Evolutionary conservation across 2,329 filamentous ascomycete species (phyloP), one percentile per base, ranked within the genome.

Genomic region (Claviceps spartinae): DNA sequence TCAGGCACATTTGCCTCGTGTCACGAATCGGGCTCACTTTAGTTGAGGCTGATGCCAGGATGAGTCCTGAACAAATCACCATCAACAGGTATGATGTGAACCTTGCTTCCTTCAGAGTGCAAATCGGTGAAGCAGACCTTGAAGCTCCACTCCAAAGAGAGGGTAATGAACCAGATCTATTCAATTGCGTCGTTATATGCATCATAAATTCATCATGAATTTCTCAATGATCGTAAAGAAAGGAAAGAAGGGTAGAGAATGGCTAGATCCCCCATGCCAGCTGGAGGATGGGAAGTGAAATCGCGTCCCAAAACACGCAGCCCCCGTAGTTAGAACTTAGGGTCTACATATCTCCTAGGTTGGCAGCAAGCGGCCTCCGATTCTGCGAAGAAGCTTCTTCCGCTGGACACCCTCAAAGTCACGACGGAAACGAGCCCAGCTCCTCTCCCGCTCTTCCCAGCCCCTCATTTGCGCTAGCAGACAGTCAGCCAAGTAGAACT

Each of bases 371-470:
- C 63, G 60, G 38, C 62, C 63, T 11, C 69, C 67, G 22, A 74
- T 68, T 20, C 70, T 70, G 22, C 68, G 67, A 24, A 68, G 61
- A 47, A 72, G 62, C 58, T 67, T 70, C 57, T 66, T 67, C 37
- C 69, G 65, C 37, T 60, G 58, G 26, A 58, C 57, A 30, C 54
- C 60, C 20, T 72, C 69, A 16, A 66, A 54, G 26, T 69, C 67
- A 8, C 65, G 63, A 40, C 73, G 69, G 57, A 70, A 68, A 47
- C 65, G 64, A 48, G 63, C 67, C 73, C 69, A 76, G 63, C 65
- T 72, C 54, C 68, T 69, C 56, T 77, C 70, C n/a, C 75, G 73
- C 50, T 74, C 70, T 37, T 78, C 75, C 57, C 67, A 69, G 54
- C 72, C 69, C 54, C 65, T 72, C 68, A 76, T 75, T 55, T 77